Percentiles rank a stretch among this genome's conserved stretches.
Evolutionary conservation across 2,329 filamentous ascomycete genomes (phyloP).

Genomic region (Penicillium paneum): DNA sequence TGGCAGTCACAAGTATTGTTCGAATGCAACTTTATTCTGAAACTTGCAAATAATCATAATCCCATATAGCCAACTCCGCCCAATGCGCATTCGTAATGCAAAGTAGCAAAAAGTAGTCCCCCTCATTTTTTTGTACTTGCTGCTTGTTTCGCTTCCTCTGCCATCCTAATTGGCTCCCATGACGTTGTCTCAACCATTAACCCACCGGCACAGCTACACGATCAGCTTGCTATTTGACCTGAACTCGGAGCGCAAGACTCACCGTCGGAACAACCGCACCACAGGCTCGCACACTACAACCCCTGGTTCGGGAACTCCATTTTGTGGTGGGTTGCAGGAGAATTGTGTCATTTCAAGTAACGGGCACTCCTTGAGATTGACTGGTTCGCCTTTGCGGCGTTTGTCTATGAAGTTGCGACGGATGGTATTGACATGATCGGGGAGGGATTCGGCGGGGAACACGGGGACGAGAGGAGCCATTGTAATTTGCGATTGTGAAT

Average conservation of each 20-base stretch:
- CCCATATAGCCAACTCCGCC: conserved; percentile 14
- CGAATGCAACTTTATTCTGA: conserved; percentile 11
- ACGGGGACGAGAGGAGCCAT: conserved; percentile 58
- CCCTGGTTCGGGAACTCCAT: conserved; percentile 40
- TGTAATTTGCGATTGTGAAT: neutral
- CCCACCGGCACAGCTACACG: conserved; percentile 48
- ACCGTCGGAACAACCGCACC: conserved; percentile 58
- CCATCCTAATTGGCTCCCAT: conserved; percentile 49
- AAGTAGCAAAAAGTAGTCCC: conserved; percentile 6
- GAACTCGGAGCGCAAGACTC: conserved; percentile 25
- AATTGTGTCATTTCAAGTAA: conserved; percentile 62
- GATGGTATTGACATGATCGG: conserved; percentile 49
- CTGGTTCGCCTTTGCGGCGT: conserved; percentile 49
- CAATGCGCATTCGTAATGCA: conserved; percentile 13
- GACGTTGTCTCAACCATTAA: conserved; percentile 61
- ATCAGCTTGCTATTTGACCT: conserved; percentile 4
- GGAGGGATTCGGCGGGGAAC: conserved; percentile 53
- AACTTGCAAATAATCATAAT: conserved; percentile 6
- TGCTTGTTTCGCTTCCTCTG: conserved; percentile 34
- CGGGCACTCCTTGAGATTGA: conserved; percentile 54
- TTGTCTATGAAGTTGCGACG: conserved; percentile 48
- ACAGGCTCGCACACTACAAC: conserved; percentile 56
- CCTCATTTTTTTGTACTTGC: conserved; percentile 23
- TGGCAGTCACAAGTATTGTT: conserved; percentile 16
- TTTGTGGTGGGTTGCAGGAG: conserved; percentile 54